These are phyloP conservation scores for Setaria viridis DNA, from an alignment of 202 grass and related monocot genomes.

Conservation along the genomic window DNA sequence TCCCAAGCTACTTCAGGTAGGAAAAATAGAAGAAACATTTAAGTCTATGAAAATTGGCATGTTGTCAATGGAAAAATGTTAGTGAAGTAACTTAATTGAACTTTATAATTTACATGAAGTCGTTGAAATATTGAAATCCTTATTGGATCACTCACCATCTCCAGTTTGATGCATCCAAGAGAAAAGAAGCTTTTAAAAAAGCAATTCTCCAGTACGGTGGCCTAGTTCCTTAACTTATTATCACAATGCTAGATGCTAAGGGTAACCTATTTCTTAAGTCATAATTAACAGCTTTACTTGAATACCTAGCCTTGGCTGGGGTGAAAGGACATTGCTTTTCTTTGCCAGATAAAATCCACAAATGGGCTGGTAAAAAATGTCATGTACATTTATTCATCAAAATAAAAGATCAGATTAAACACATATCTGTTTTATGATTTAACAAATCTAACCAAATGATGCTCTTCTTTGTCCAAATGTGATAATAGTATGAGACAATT, in stretches of 20 bases:
- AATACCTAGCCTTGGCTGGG: not conserved
- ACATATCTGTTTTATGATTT: not conserved
- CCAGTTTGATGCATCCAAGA: not conserved
- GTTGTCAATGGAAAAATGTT: not conserved
- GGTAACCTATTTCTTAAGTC: not conserved
- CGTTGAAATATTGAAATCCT: not conserved
- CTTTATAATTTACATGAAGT: not conserved
- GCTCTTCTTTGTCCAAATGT: not conserved
- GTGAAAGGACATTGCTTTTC: not conserved
- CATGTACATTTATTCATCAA: conserved; percentile 2
- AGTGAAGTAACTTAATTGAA: not conserved
- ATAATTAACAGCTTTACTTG: not conserved
- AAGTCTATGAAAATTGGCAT: not conserved
- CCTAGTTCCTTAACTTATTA: not conserved
- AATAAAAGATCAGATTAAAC: not conserved
- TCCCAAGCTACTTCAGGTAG: not conserved
- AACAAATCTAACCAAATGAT: not conserved
- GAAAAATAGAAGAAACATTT: not conserved
- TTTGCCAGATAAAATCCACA: not conserved
- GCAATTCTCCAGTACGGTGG: too few species aligned
- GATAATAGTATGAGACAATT: not conserved
- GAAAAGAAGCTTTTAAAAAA: not conserved
- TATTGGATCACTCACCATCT: not conserved
- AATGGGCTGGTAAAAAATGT: not conserved
- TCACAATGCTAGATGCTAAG: not conserved